Evolutionary conservation across 306 rosid genomes (phyloP), one percentile per base, ranked within the genome.

Genomic region (Mimosa bimucronata): DNA sequence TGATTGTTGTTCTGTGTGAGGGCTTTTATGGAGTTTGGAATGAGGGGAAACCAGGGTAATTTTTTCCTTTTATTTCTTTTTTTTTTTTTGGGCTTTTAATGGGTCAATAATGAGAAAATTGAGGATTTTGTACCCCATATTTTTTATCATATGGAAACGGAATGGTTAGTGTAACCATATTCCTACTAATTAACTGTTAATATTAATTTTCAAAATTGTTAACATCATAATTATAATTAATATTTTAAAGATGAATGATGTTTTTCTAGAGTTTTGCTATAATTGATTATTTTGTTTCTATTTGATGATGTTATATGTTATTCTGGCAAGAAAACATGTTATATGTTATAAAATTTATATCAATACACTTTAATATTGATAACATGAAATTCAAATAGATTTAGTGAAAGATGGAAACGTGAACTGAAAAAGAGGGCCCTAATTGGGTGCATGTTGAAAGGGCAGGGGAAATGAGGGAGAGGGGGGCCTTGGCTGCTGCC

Each of bases 371-470:
- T 52, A n/a, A 52, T 7, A 52, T 1, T 6, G 60, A 18, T 52
- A 19, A 52, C 6, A 52, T 52, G 6, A 18, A 19, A 19, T n/a
- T 6, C 3, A 52, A 6, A 52, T n/a, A 19, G 6, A 52, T 52
- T 19, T 7, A 18, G 26, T 7, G 29, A 21, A 16, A 53, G 40
- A n/a, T 10, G 60, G 41, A 69, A 42, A 74, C 13, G n/a, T 28
- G 64, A 55, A 50, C 48, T 45, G 41, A 80, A 76, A 60, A 84
- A 53, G 86, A 83, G 78, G 81, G 94, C 88, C 98, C 91, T 90
- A 95, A 93, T 93, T 95, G 93, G 88, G 92, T 91, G 94, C 97
- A 90, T 91, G 97, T 91, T 90, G 91, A 77, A 85, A 87, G 92
- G 90, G 73, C 86, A 86, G 93, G 91, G 94, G 90, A 89, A 90